Conservation (phyloP, 192 early-diverging fungal species). For the Coemansia sp. region DNA sequence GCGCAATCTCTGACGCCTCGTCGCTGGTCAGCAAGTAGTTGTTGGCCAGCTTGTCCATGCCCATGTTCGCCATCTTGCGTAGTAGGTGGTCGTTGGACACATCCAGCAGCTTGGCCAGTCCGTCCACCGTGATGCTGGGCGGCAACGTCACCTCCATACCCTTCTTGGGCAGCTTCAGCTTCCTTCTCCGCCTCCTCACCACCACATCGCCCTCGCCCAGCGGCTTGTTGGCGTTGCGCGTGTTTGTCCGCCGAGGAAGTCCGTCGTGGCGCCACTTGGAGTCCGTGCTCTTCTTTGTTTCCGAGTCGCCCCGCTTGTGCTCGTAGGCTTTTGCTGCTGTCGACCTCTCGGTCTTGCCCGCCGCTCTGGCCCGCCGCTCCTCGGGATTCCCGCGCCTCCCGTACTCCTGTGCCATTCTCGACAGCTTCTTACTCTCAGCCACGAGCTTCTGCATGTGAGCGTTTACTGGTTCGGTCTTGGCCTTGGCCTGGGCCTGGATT, state of each 20-base stretch:
- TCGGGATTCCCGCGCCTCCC: background rate
- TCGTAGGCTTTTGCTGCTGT: no score
- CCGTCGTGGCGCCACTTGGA: slow-evolving; percentile 5
- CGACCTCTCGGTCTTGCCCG: no score
- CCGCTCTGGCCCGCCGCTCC: background rate
- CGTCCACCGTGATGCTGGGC: slow-evolving; percentile 76
- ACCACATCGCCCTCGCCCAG: background rate
- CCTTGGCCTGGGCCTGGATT: no score
- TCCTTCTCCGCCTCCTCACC: slow-evolving; percentile 18
- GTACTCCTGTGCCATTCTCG: background rate
- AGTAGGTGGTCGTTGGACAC: slow-evolving; percentile 68
- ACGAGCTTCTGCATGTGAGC: no score
- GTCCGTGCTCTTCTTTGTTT: slow-evolving; percentile 1
- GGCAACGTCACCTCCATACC: slow-evolving; percentile 70
- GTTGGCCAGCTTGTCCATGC: slow-evolving; percentile 74
- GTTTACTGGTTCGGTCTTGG: no score
- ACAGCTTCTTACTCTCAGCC: background rate
- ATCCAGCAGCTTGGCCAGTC: slow-evolving; percentile 74
- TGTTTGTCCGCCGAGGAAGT: background rate
- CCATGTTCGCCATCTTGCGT: slow-evolving; percentile 68
- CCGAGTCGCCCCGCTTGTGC: background rate
- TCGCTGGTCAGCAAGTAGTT: slow-evolving; percentile 82
- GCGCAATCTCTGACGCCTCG: slow-evolving; percentile 76
- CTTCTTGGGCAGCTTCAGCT: slow-evolving; percentile 28
- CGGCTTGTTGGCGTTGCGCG: slow-evolving; percentile 1